Conservation (phyloP, 208 protist species). For the Phytomonas sp. region DNA sequence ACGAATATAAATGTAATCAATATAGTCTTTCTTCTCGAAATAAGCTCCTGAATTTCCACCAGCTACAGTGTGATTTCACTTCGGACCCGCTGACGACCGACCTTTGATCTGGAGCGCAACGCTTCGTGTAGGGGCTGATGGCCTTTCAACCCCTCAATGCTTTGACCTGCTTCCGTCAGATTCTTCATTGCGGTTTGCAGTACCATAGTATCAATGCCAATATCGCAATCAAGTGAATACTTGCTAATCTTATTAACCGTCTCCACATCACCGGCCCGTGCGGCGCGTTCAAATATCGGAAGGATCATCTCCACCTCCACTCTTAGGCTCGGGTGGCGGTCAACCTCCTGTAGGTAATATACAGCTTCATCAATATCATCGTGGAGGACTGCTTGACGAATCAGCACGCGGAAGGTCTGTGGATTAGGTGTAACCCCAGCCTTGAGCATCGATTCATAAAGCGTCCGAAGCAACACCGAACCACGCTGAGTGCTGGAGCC, state of each 20-base stretch:
- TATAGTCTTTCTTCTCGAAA: too few species aligned
- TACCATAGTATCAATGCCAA: constrained; percentile 71
- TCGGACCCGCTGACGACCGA: constrained; percentile 52
- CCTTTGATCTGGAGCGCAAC: constrained; percentile 69
- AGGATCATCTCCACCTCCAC: constrained; percentile 87
- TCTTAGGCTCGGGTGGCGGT: constrained; percentile 42
- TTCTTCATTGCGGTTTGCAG: constrained; percentile 52
- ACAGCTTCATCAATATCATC: constrained; percentile 81
- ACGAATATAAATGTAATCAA: constrained; percentile 4
- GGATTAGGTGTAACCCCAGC: constrained; percentile 58
- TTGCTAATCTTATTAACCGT: constrained; percentile 67
- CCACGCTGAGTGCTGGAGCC: constrained; percentile 32
- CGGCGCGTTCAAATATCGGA: constrained; percentile 71
- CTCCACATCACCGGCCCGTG: constrained; percentile 63
- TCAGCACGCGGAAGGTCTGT: constrained; percentile 72
- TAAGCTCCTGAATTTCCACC: too few species aligned
- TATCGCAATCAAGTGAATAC: constrained; percentile 74
- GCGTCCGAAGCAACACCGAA: constrained; percentile 43
- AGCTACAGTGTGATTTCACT: constrained; percentile 45
- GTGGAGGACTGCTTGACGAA: constrained; percentile 60
- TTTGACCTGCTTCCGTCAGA: constrained; percentile 62
- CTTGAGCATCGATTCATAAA: constrained; percentile 52
- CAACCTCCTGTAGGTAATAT: constrained; percentile 58
- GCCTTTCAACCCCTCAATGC: constrained; percentile 56
- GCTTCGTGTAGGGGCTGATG: constrained; percentile 76